Percentiles rank a stretch among this genome's conserved stretches.
Evolutionary conservation across 129 eudicot species (phyloP).

Genomic region (Flaveria brownii): DNA sequence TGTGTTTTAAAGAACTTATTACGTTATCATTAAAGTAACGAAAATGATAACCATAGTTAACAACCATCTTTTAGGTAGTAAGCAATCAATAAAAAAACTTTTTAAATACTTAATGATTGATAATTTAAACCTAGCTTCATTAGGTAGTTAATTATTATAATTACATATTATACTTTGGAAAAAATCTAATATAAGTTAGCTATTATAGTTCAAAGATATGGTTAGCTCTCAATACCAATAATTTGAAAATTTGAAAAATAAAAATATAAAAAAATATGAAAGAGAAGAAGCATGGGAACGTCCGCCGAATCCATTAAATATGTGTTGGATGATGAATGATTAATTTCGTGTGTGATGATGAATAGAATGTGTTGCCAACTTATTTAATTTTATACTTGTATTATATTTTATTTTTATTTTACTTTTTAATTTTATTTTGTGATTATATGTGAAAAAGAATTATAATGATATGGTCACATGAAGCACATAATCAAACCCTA

Average conservation of each 20-base stretch:
- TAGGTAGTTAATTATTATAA: not conserved
- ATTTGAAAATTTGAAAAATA: not conserved
- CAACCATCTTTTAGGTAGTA: not conserved
- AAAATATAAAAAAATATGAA: not conserved
- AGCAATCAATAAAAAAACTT: not conserved
- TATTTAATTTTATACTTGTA: not conserved
- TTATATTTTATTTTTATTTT: not conserved
- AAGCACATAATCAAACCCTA: conserved; percentile 38
- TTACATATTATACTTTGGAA: not conserved
- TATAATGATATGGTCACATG: conserved; percentile 43
- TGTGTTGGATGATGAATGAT: conserved; percentile 38
- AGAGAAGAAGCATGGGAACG: conserved; percentile 23
- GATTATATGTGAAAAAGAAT: conserved; percentile 2
- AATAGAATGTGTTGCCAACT: conserved; percentile 26
- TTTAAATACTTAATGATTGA: not conserved
- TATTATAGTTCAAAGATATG: not conserved
- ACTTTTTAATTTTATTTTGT: not conserved
- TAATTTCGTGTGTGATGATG: conserved; percentile 39
- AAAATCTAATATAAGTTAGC: not conserved
- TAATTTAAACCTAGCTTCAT: not conserved
- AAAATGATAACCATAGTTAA: not conserved
- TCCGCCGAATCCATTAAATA: conserved; percentile 36
- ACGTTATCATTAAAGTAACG: not conserved
- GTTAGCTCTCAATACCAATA: not conserved
- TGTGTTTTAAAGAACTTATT: not conserved